Evolutionary conservation across 768 basidiomycete species (phyloP), one percentile per base, ranked within the genome.

Genomic region (Gymnopilus junonius): DNA sequence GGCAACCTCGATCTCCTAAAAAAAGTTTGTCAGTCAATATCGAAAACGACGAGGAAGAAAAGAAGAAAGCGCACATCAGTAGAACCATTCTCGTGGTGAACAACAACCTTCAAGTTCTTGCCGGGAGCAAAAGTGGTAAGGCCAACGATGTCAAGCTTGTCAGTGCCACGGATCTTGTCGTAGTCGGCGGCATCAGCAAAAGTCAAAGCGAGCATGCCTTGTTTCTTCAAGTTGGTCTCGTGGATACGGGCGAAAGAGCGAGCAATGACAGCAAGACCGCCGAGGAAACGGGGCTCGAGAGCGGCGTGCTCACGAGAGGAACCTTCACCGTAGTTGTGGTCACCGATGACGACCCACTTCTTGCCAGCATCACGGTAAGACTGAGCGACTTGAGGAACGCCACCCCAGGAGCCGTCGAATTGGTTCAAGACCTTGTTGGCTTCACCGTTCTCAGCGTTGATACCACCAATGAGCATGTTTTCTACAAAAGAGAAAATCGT

Each of bases 191-290:
- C 86, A 80, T 98, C 87, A 64, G 78, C 92, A 74, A 99, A 97
- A 64, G 95, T 97, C 69, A 99, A 83, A 2, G 95, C 95, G 65
- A 98, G 93, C 94, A 97, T 95, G 70, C 95, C 95, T 82, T 98
- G 96, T 87, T 98, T 98, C 91, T 99, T 99, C 87, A 95, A 81
- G 85, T 96, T 95, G 74, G 94, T 94, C 82, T 93, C 95, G 80
- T 97, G 96, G 80, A 98, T 98, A 79, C 96, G 94, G 57, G 96
- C 96, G 78, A 98, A 99, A 34, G 93, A 95, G 76, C 95, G 88
- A 75, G 91, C 92, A 77, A 99, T 96, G 82, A 98, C 93, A 29
- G 97, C 97, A 61, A 95, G 84, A 65, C 96, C 97, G 64, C 95
- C 95, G 62, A 97, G 91, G 87, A 87, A 97, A 55, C 95, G 90